Base-by-base conservation (phyloP, 495 filamentous ascomycete species). In the Penicillium taxi region DNA sequence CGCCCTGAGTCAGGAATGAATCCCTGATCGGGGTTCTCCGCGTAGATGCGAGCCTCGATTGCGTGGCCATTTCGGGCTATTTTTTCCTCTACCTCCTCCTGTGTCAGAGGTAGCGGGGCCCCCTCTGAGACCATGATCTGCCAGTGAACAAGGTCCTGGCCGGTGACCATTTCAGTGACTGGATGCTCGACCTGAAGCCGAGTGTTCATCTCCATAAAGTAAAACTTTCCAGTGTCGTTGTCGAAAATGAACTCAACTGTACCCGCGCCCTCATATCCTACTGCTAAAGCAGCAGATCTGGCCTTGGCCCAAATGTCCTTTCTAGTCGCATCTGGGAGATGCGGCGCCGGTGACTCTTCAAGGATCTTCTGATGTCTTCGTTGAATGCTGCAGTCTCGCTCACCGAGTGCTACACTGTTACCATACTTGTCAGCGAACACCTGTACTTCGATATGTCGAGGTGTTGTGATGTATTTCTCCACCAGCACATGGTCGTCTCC, bases 141-240 rank as follows among this genome's bases (percentile, higher is more conserved):
- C 93, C 93, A 96, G 43, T 86, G 78, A 9, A 99, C 91, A 19
- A 99, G 69, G 55, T 99, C 91, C 44, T 88, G 83, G 11, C 89
- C 90, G 9, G 89, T 96, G 20, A 96, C 82, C 80, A 88, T 91
- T 62, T 99, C 91, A 2, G 86, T 96, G 14, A 96, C 91, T 6
- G 91, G 93, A 48, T 99, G 91, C 60, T 98, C 91, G 15, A 98
- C 91, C 56, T 98, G 91, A 6, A 98, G 70, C 34, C 91, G 74
- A 0, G 91, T 96, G 63, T 98, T 98, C 91, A 96, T 96, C 63
- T 98, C 91, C 91, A 98, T 96, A 63, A 99, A 99, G 68, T 86
- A 99, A 61, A 96, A 96, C 28, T 89, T 73, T 6, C 82, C 84
- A 0, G 81, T 81, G 42, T 96, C 93, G 50, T 91, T 93, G 66